Percentiles rank a stretch among this genome's conserved stretches.
Conservation (phyloP, 2,329 filamentous ascomycete genomes). For the Monilinia fructigena region DNA sequence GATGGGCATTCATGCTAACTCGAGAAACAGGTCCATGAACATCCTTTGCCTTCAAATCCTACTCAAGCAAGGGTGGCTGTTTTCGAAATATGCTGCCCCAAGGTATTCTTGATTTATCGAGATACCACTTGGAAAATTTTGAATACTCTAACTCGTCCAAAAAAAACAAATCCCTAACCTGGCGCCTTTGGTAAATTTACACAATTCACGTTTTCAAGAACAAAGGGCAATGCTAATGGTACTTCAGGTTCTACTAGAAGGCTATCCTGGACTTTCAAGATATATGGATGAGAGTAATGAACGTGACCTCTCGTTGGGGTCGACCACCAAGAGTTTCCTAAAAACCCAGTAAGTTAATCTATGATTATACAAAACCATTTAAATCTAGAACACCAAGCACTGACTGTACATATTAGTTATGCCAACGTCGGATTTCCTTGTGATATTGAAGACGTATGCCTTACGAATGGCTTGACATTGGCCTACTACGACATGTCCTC, state of each 20-base stretch:
- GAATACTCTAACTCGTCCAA: not conserved
- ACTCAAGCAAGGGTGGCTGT: not conserved
- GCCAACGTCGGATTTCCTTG: not conserved
- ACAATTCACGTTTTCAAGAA: too few species aligned
- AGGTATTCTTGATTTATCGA: not conserved
- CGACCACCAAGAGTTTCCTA: conserved; percentile 38
- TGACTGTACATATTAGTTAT: not conserved
- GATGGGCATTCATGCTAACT: not conserved
- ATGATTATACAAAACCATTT: not conserved
- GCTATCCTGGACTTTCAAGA: conserved; percentile 4
- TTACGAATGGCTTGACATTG: not conserved
- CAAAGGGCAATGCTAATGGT: not conserved
- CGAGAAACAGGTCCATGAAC: not conserved
- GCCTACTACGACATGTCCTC: not conserved
- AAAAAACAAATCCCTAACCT: not conserved
- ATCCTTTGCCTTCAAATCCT: not conserved
- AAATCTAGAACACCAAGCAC: too few species aligned
- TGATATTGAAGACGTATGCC: not conserved
- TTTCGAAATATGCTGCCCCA: not conserved
- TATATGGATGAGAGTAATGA: not conserved
- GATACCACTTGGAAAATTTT: not conserved
- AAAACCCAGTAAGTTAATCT: conserved; percentile 37
- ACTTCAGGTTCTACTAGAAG: not conserved
- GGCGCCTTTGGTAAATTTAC: not conserved
- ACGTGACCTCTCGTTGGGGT: conserved; percentile 37